phyloP scores from a whole-genome alignment of 2,329 filamentous ascomycete species.

The Teratosphaeria gauchensis region DNA sequence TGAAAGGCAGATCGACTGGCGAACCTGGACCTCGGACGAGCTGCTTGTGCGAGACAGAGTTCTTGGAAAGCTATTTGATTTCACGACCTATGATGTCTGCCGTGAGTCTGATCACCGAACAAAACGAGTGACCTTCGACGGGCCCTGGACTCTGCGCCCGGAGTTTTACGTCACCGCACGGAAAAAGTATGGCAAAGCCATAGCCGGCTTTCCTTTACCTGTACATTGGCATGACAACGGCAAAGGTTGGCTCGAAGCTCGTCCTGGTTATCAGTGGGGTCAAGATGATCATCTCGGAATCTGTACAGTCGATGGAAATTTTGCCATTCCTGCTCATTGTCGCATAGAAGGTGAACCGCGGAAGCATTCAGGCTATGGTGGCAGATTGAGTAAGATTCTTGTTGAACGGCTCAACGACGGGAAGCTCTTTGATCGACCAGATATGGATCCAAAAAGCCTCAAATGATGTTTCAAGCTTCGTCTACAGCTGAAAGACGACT shows the following conservation, averaged over 20 bases:
- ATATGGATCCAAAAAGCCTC: too few relatives aligned
- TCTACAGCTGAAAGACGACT: not conserved
- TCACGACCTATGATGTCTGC: constrained; percentile 18
- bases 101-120: not conserved
- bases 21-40: constrained; percentile 42
- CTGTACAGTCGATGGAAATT: not conserved
- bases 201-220: not conserved
- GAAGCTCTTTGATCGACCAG: not conserved
- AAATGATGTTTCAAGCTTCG: not conserved
- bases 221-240: not conserved
- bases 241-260: not conserved
- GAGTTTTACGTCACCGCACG: not conserved
- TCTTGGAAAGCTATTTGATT: constrained; percentile 58
- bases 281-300: not conserved
- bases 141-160: constrained; percentile 3
- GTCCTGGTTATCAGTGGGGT: not conserved
- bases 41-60: constrained; percentile 50
- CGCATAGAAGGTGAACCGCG: not conserved
- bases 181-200: not conserved
- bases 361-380: not conserved
- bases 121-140: constrained; percentile 5
- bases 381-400: not conserved
- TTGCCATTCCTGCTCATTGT: not conserved
- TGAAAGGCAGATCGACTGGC: constrained; percentile 56
- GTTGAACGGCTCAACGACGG: not conserved